Conservation (phyloP, 345 rosid species). For the Barbarea vulgaris region DNA sequence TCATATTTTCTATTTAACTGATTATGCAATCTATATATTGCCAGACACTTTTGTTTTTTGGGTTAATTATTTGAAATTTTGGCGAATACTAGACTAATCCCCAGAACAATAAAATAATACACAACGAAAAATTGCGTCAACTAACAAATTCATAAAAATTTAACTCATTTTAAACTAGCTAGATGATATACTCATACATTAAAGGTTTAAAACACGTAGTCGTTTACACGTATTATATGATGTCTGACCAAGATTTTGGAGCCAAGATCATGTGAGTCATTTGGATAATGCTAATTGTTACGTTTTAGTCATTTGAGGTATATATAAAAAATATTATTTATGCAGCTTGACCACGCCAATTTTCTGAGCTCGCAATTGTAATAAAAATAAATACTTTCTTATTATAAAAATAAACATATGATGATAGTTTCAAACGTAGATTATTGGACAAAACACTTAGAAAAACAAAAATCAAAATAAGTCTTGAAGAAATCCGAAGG, state of each 20-base stretch:
- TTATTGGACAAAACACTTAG: neutral
- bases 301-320: neutral
- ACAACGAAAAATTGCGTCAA: neutral
- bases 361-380: neutral
- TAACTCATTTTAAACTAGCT: neutral
- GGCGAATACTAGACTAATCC: no score
- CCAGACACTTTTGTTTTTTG: neutral
- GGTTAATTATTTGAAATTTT: no score
- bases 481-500: neutral
- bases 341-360: slow-evolving; percentile 14
- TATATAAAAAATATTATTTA: no score
- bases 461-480: neutral
- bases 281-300: slow-evolving; percentile 1
- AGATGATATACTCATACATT: neutral
- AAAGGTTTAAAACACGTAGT: neutral
- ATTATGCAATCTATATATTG: neutral
- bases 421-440: slow-evolving; percentile 12
- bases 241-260: neutral
- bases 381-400: neutral
- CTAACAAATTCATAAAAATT: neutral
- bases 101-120: neutral
- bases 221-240: slow-evolving; percentile 12
- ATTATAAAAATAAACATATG: neutral
- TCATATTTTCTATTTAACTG: neutral
- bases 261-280: slow-evolving; percentile 23